Evolutionary conservation across 306 rosid genomes (phyloP).

Genomic region (Gleditsia sinensis): DNA sequence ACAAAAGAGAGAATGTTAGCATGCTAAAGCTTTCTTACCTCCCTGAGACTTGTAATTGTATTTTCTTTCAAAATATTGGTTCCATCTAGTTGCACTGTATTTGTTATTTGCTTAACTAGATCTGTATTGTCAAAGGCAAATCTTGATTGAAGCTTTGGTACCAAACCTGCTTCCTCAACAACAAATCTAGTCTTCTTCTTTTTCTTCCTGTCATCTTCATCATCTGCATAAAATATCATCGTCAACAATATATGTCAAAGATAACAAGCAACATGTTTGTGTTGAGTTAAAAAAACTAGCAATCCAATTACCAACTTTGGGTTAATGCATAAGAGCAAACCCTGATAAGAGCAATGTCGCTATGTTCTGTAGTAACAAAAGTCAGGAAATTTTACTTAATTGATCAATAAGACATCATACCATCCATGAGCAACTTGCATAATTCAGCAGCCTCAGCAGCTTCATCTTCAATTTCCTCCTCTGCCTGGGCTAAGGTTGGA

Average conservation of each 20-base stretch:
- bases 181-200: slow-evolving; percentile 62
- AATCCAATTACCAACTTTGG: slow-evolving; percentile 9
- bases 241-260: slow-evolving; percentile 36
- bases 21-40: slow-evolving; percentile 50
- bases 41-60: slow-evolving; percentile 49
- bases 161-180: slow-evolving; percentile 52
- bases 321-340: slow-evolving; percentile 7
- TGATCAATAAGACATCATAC: slow-evolving; percentile 48
- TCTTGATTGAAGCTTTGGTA: slow-evolving; percentile 48
- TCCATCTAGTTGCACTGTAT: slow-evolving; percentile 51
- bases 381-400: slow-evolving; percentile 9
- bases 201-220: slow-evolving; percentile 71
- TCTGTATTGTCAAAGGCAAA: slow-evolving; percentile 57
- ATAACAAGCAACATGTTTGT: background rate
- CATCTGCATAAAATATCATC: slow-evolving; percentile 56
- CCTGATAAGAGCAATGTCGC: slow-evolving; percentile 4
- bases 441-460: slow-evolving; percentile 92
- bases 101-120: slow-evolving; percentile 56
- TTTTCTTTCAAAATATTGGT: slow-evolving; percentile 64
- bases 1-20: slow-evolving; percentile 3
- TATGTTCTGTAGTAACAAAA: background rate
- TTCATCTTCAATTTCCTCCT: slow-evolving; percentile 93
- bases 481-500: slow-evolving; percentile 82
- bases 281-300: slow-evolving; percentile 24
- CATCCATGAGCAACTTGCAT: slow-evolving; percentile 88